Evolutionary conservation across 176 grass and related monocot genomes (phyloP).

Genomic region (Rhipidocladum racemiflorum): DNA sequence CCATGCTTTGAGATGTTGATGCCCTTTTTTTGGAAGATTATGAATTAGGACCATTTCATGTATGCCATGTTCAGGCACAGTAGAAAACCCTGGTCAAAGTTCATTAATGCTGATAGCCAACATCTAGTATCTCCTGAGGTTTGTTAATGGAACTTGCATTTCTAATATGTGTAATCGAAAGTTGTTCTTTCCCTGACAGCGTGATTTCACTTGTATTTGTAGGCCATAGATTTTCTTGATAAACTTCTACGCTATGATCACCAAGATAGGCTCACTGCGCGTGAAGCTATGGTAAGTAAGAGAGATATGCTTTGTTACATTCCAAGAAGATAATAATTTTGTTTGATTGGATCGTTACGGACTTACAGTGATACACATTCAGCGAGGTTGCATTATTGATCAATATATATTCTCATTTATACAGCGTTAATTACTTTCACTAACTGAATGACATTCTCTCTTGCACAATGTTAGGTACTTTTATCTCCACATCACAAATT

Average conservation of each 20-base stretch:
- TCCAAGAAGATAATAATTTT: neutral
- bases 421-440: neutral
- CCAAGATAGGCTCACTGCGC: slow-evolving; percentile 87
- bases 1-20: neutral
- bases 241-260: slow-evolving; percentile 94
- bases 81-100: slow-evolving; percentile 83
- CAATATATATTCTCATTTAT: neutral
- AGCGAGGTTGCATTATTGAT: neutral
- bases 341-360: neutral
- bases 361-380: neutral
- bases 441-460: neutral
- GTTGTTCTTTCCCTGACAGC: slow-evolving; percentile 9
- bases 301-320: slow-evolving; percentile 1
- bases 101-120: slow-evolving; percentile 91
- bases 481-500: neutral
- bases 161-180: neutral
- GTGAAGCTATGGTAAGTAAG: slow-evolving; percentile 91
- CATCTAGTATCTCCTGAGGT: slow-evolving; percentile 95
- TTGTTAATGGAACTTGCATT: slow-evolving; percentile 8
- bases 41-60: slow-evolving; percentile 18
- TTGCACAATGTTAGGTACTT: neutral
- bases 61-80: slow-evolving; percentile 59
- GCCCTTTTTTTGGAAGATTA: neutral
- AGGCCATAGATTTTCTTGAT: slow-evolving; percentile 98
- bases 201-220: slow-evolving; percentile 33